Percentiles rank a stretch among this genome's conserved stretches.
phyloP scores from a whole-genome alignment of 2,329 filamentous ascomycete genomes.

The Neofusicoccum sp. region DNA sequence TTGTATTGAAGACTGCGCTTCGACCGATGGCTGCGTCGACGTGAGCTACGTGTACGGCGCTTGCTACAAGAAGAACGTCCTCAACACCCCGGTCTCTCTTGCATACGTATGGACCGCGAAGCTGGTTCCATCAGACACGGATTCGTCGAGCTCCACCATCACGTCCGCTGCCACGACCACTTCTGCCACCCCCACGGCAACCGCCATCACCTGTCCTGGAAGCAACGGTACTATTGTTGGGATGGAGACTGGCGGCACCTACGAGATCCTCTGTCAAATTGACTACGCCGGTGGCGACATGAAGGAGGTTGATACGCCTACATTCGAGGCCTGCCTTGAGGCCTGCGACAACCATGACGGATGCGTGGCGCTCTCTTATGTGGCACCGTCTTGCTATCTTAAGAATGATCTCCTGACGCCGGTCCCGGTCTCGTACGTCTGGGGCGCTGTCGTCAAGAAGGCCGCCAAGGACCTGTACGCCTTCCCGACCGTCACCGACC shows the following conservation, averaged over 20 bases:
- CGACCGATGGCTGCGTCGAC: slow-evolving; percentile 19
- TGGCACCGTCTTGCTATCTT: slow-evolving; percentile 2
- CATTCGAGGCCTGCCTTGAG: slow-evolving; percentile 9
- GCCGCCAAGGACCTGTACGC: neutral
- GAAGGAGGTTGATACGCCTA: neutral
- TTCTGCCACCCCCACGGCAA: neutral
- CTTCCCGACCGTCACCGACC: neutral
- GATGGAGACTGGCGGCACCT: slow-evolving; percentile 1
- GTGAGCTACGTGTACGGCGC: slow-evolving; percentile 13
- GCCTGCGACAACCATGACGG: neutral
- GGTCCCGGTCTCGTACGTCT: neutral
- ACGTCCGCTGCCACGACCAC: neutral
- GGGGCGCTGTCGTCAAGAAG: slow-evolving; percentile 11
- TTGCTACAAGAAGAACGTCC: slow-evolving; percentile 21
- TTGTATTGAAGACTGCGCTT: slow-evolving; percentile 15
- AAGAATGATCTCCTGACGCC: slow-evolving; percentile 2
- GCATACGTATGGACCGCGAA: slow-evolving; percentile 17
- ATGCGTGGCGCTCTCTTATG: slow-evolving; percentile 1
- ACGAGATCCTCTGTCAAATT: neutral
- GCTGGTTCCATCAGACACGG: neutral
- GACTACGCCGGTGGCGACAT: slow-evolving; percentile 10
- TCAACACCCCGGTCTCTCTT: neutral
- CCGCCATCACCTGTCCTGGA: neutral
- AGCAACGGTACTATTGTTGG: neutral
- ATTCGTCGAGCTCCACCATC: neutral